Conservation (phyloP, 495 filamentous ascomycete species). For the Neurospora pannonica region DNA sequence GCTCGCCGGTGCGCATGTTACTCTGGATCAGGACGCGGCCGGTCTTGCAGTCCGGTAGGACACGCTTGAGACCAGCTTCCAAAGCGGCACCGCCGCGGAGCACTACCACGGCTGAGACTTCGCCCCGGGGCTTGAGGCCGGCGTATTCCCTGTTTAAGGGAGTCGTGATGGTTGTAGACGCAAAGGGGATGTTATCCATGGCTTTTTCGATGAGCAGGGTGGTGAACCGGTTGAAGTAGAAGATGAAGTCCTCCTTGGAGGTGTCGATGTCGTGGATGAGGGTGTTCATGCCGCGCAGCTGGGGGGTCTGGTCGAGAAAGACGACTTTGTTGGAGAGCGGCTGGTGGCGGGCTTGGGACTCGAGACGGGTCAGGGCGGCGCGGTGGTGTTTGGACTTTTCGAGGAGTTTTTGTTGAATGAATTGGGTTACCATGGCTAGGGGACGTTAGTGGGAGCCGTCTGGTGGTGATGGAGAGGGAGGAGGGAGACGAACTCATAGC, state of each 20-base stretch:
- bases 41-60: constrained; percentile 83
- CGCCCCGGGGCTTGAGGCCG: constrained; percentile 56
- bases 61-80: constrained; percentile 78
- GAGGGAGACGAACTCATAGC: constrained; percentile 60
- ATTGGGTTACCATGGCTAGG: constrained; percentile 78
- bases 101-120: constrained; percentile 78
- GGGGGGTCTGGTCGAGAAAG: constrained; percentile 61
- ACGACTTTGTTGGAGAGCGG: constrained; percentile 65
- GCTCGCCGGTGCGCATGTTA: constrained; percentile 72
- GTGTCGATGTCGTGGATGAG: constrained; percentile 77
- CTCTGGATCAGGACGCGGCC: constrained; percentile 88
- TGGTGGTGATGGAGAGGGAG: neutral
- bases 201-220: constrained; percentile 81
- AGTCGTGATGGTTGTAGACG: constrained; percentile 51
- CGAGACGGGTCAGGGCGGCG: constrained; percentile 62
- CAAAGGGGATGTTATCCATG: constrained; percentile 61
- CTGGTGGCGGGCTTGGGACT: constrained; percentile 54
- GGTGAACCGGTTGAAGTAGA: constrained; percentile 86
- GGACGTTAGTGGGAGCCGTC: constrained; percentile 8
- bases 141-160: constrained; percentile 55
- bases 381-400: constrained; percentile 82
- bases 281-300: constrained; percentile 80
- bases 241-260: constrained; percentile 82
- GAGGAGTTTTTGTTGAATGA: constrained; percentile 71
- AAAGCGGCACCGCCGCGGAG: constrained; percentile 78